A percentile compares a stretch with the other conserved stretches of the same genome.
These are phyloP conservation scores for Hortaea sp. DNA, from an alignment of 2,329 filamentous ascomycete species.

Conservation along the genomic window DNA sequence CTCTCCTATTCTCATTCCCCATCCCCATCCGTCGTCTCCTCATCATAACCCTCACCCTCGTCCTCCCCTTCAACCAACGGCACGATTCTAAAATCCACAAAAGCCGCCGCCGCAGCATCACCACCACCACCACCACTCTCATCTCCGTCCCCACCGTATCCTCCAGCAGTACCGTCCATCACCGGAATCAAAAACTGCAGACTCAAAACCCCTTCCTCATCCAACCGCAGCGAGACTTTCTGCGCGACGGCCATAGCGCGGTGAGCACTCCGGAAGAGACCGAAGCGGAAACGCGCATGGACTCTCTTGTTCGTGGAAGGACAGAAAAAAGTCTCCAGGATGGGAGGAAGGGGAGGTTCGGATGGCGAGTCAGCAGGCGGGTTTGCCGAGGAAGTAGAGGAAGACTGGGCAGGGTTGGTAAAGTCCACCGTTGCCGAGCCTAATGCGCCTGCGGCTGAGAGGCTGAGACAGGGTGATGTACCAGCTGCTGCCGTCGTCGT, in stretches of 20 bases:
- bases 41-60: conserved; percentile 16
- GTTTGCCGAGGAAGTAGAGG: conserved; percentile 3
- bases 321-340: conserved; percentile 68
- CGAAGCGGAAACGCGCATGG: conserved; percentile 75
- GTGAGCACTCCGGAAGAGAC: conserved; percentile 71
- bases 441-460: conserved; percentile 55
- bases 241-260: conserved; percentile 88
- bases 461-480: conserved; percentile 41
- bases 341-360: conserved; percentile 6
- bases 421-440: conserved; percentile 54
- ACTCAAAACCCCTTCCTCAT: conserved; percentile 81
- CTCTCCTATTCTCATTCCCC: too few species aligned
- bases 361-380: too few species aligned
- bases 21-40: too few species aligned
- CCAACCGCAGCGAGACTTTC: conserved; percentile 84
- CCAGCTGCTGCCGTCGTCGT: not conserved
- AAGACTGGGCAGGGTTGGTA: conserved; percentile 22
- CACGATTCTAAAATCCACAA: conserved; percentile 75
- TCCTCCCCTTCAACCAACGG: conserved; percentile 58
- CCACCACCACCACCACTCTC: not conserved
- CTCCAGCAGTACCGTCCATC: conserved; percentile 33
- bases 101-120: conserved; percentile 41
- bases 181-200: conserved; percentile 94
- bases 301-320: conserved; percentile 24
- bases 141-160: too few species aligned